Percentiles rank a stretch among this genome's conserved stretches.
Conservation (phyloP, 495 filamentous ascomycete species). For the Podospora comata region DNA sequence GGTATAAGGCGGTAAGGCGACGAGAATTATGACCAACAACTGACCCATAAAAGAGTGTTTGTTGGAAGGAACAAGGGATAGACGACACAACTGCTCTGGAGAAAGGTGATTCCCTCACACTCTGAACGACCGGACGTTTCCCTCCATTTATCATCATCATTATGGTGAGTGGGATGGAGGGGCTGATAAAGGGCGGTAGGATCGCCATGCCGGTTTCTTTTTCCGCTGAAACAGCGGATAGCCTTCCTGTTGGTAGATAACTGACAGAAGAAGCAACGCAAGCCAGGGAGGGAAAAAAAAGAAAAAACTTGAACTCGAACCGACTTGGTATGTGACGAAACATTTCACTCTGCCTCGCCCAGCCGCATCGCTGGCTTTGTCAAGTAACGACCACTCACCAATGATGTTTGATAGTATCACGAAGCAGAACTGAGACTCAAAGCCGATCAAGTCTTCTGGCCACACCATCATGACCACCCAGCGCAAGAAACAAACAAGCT, state of each 20-base stretch:
- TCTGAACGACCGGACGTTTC: neutral
- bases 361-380: neutral
- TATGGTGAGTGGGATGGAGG: neutral
- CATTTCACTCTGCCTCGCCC: neutral
- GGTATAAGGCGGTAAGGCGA: neutral
- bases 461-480: neutral
- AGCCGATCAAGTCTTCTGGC: neutral
- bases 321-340: neutral
- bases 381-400: neutral
- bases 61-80: neutral
- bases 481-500: neutral
- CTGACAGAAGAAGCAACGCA: neutral
- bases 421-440: neutral
- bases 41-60: neutral
- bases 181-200: no score
- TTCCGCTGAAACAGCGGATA: neutral
- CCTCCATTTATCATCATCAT: neutral
- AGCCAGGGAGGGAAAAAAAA: no score
- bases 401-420: neutral
- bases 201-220: neutral
- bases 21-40: neutral
- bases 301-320: neutral
- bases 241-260: neutral
- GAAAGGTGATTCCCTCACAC: neutral
- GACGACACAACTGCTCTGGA: neutral